A percentile compares a stretch with the other conserved stretches of the same genome.
phyloP scores from a whole-genome alignment of 345 rosid species.

The Eucalyptus urophylla region DNA sequence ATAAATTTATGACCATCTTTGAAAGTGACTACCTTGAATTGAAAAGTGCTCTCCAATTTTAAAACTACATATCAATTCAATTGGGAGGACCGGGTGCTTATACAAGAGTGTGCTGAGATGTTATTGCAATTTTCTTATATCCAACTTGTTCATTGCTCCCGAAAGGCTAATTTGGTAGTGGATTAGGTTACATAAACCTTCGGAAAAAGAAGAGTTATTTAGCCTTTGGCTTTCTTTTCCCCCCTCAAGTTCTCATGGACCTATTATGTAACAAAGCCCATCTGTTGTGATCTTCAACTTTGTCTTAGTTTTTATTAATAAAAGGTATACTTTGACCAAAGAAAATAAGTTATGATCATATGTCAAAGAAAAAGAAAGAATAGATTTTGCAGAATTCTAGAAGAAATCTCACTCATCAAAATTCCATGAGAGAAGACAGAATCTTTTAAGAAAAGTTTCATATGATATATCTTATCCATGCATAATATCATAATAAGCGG shows the following conservation, averaged over 20 bases:
- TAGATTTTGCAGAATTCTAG: neutral
- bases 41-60: neutral
- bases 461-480: neutral
- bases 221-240: neutral
- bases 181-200: neutral
- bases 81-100: neutral
- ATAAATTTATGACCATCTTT: neutral
- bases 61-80: neutral
- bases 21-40: neutral
- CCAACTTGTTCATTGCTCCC: neutral
- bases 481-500: neutral
- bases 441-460: neutral
- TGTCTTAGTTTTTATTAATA: neutral
- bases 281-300: neutral
- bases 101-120: neutral
- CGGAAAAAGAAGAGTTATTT: neutral
- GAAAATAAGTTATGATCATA: too few species aligned
- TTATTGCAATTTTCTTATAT: neutral
- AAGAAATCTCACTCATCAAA: neutral
- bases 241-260: neutral
- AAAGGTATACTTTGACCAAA: neutral
- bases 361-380: neutral
- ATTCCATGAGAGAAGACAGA: neutral
- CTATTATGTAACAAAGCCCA: neutral
- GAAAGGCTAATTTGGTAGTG: neutral